Base-by-base conservation (phyloP, 1,139 yeast species). In the Diutina sp. region DNA sequence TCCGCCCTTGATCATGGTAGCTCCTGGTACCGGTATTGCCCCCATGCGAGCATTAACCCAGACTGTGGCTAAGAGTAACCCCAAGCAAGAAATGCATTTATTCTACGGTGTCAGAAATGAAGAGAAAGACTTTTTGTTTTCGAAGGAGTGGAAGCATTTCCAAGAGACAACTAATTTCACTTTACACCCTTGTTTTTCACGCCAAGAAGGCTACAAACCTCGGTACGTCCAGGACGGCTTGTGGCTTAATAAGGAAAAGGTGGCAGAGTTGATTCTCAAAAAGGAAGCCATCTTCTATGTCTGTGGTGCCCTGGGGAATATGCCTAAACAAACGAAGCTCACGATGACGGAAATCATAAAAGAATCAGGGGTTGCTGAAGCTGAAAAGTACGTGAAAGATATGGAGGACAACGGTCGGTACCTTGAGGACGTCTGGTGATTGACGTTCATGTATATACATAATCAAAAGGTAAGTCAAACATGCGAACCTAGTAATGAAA, bases 1-100 rank as follows among this genome's bases (percentile, higher is more conserved):
- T 2, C 72, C 72, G 1, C 95, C 96, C 0, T 70, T 87, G 41
- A 72, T 90, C 5, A 74, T 90, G 79, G 78, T 90, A 6, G 84
- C 93, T 0, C 95, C 97, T 0, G 98, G 97, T 7, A 91, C 97
- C 0, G 98, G 98, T 1, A 74, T 91, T 8, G 97, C 98, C 0
- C 97, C 97, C 1, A 83, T 90, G 79, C 79, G 87, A 64, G 78
- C 90, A 1, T 65, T 88, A 29, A 76, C 90, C 12, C 80, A 79
- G 52, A 32, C 53, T 1, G 53, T 50, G n/a, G 45, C 44, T 16
- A n/a, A 5, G 6, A n/a, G 11, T 6, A n/a, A 50, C n/a, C 44
- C 53, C 7, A 60, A 68, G 3, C 71, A 67, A 41, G 69, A 72
- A 2, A 63, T 82, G 55, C 69, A 73, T 55, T 69, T 93, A 48